These are phyloP conservation scores for Phytopythium vexans DNA, from an alignment of 352 stramenopile genomes.

Conservation along the genomic window DNA sequence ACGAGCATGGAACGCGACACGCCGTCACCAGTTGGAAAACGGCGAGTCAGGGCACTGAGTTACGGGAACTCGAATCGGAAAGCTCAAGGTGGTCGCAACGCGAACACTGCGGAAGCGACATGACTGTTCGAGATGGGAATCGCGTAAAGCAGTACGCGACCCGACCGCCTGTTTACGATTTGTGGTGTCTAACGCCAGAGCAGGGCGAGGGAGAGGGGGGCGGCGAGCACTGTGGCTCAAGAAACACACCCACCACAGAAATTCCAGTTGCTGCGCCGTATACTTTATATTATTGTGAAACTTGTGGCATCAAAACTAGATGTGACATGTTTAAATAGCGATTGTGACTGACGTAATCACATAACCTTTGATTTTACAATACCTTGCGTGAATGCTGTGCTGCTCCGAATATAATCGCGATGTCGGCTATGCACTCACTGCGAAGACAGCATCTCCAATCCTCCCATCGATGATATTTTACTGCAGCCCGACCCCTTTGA, in stretches of 20 bases:
- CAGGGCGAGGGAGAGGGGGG: background rate
- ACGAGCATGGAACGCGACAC: constrained; percentile 3
- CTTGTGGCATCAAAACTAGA: background rate
- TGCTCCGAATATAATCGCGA: background rate
- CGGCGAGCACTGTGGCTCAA: background rate
- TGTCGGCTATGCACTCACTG: background rate
- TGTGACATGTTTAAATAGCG: background rate
- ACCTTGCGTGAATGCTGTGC: no score
- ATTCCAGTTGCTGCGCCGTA: background rate
- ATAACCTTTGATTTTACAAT: no score
- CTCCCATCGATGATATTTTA: constrained; percentile 1
- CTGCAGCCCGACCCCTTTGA: no score
- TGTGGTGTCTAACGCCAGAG: constrained; percentile 7
- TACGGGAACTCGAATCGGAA: background rate
- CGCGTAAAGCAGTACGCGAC: background rate
- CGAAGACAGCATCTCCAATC: background rate
- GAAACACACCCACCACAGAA: constrained; percentile 1
- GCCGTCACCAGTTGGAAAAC: background rate
- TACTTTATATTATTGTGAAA: no score
- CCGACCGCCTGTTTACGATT: background rate
- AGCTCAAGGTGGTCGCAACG: no score
- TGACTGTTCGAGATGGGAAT: no score
- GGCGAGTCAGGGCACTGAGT: background rate
- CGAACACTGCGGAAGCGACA: no score
- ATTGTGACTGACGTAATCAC: background rate